phyloP scores from a whole-genome alignment of 1,284 basidiomycete genomes.

The Grifola frondosa region DNA sequence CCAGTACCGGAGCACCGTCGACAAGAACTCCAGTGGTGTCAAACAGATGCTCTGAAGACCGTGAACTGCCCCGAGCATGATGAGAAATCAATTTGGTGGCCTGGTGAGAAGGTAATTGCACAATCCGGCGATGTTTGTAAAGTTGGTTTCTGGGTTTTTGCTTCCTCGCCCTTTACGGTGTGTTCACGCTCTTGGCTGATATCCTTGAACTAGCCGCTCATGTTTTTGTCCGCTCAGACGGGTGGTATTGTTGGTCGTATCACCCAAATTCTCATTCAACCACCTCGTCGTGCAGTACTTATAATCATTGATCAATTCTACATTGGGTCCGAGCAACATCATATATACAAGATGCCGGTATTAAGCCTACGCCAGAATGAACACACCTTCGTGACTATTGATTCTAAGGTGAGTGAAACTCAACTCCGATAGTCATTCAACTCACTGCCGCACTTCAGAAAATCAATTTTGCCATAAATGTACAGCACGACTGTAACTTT shows the following conservation, averaged over 20 bases:
- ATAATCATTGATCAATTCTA: slow-evolving; percentile 1
- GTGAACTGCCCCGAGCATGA: too few species aligned
- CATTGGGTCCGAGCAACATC: background rate
- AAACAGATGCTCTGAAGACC: too few species aligned
- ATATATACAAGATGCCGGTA: slow-evolving; percentile 5
- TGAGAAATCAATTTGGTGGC: too few species aligned
- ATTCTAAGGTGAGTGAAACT: slow-evolving; percentile 10
- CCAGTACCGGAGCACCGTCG: too few species aligned
- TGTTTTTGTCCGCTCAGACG: too few species aligned
- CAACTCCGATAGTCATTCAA: background rate
- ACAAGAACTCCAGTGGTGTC: too few species aligned
- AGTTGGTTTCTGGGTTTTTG: slow-evolving; percentile 18
- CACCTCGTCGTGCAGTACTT: background rate
- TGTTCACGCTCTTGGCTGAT: too few species aligned
- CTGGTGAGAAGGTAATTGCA: too few species aligned
- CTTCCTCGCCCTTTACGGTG: background rate
- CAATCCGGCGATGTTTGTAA: too few species aligned
- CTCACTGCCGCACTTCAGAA: slow-evolving; percentile 4
- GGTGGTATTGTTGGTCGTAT: slow-evolving; percentile 4
- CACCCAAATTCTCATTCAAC: background rate
- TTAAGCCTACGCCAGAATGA: too few species aligned
- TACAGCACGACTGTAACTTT: slow-evolving; percentile 18
- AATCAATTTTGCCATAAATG: slow-evolving; percentile 19
- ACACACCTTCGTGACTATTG: background rate
- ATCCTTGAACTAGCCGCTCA: too few species aligned